A percentile compares a stretch with the other conserved stretches of the same genome.
phyloP scores from a whole-genome alignment of 2,329 filamentous ascomycete genomes.

The Clathrospora elynae region DNA sequence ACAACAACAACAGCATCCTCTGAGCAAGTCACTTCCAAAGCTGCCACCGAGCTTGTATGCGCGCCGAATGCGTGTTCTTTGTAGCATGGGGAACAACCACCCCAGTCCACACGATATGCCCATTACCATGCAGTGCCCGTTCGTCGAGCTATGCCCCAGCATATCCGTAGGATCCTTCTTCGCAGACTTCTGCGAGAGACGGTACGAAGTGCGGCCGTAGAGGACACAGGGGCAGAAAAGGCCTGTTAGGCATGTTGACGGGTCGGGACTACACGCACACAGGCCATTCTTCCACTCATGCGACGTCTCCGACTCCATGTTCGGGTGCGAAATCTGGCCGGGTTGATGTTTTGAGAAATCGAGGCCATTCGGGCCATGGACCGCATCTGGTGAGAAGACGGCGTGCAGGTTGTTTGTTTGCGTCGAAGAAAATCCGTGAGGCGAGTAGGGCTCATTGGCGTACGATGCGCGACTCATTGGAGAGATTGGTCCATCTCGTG shows the following conservation, averaged over 20 bases:
- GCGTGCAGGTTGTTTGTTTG: conserved; percentile 34
- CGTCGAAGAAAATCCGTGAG: conserved; percentile 34
- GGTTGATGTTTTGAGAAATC: conserved; percentile 45
- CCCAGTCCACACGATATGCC: conserved; percentile 45
- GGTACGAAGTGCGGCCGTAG: conserved; percentile 52
- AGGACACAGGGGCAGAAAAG: conserved; percentile 52
- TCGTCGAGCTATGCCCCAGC: conserved; percentile 45
- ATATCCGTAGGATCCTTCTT: conserved; percentile 51
- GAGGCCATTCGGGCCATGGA: conserved; percentile 48
- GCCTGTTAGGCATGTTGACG: conserved; percentile 47
- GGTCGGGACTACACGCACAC: conserved; percentile 45
- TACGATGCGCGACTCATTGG: conserved; percentile 22
- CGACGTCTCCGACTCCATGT: conserved; percentile 42
- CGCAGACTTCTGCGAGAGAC: conserved; percentile 45
- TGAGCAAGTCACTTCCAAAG: conserved; percentile 41
- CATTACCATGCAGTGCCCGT: conserved; percentile 50
- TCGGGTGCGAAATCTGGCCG: conserved; percentile 50
- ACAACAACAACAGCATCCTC: conserved; percentile 49
- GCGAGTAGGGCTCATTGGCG: conserved; percentile 39
- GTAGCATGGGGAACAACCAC: conserved; percentile 47
- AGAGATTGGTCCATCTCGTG: conserved; percentile 7
- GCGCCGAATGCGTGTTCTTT: conserved; percentile 49
- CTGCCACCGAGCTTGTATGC: conserved; percentile 52
- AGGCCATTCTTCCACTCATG: conserved; percentile 43
- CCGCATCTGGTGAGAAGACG: conserved; percentile 46